A percentile compares a stretch with the other conserved stretches of the same genome.
Conservation (phyloP, 495 filamentous ascomycete genomes). For the Podospora pseudocomata region DNA sequence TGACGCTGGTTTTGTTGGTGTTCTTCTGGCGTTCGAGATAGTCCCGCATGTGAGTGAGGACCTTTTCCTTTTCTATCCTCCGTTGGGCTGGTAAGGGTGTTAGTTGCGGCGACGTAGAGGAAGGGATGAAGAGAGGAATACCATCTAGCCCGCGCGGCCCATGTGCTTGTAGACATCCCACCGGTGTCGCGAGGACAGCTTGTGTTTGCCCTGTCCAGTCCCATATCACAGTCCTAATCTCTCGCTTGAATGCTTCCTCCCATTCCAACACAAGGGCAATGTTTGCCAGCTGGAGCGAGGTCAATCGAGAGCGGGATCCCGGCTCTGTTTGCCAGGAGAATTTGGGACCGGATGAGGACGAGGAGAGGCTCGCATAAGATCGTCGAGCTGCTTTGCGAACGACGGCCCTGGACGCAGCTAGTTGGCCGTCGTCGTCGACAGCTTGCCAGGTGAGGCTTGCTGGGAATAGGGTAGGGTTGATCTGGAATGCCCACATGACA, state of each 20-base stretch:
- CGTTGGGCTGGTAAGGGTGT: neutral
- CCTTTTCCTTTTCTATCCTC: conserved; percentile 1
- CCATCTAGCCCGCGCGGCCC: conserved; percentile 4
- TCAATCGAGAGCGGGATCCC: neutral
- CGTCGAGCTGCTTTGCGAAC: neutral
- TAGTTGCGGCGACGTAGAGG: neutral
- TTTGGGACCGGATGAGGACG: conserved; percentile 1
- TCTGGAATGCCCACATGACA: conserved; percentile 15
- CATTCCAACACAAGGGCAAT: conserved; percentile 10
- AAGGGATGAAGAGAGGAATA: neutral
- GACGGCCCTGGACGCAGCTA: neutral
- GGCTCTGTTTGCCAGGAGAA: conserved; percentile 4
- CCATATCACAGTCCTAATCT: conserved; percentile 14
- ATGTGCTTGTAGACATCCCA: neutral
- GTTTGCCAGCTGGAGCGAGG: conserved; percentile 13
- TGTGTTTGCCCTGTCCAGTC: conserved; percentile 12
- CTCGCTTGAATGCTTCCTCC: conserved; percentile 13
- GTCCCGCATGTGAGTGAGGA: conserved; percentile 1
- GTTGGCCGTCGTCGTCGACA: conserved; percentile 7
- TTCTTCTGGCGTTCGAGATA: conserved; percentile 8
- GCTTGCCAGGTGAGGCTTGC: conserved; percentile 11
- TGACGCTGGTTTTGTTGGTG: conserved; percentile 7
- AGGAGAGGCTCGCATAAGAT: neutral
- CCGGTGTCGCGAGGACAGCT: conserved; percentile 4
- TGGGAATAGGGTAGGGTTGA: conserved; percentile 6